phyloP scores from a whole-genome alignment of 1,284 basidiomycete species.

The Macrocybe sp. region DNA sequence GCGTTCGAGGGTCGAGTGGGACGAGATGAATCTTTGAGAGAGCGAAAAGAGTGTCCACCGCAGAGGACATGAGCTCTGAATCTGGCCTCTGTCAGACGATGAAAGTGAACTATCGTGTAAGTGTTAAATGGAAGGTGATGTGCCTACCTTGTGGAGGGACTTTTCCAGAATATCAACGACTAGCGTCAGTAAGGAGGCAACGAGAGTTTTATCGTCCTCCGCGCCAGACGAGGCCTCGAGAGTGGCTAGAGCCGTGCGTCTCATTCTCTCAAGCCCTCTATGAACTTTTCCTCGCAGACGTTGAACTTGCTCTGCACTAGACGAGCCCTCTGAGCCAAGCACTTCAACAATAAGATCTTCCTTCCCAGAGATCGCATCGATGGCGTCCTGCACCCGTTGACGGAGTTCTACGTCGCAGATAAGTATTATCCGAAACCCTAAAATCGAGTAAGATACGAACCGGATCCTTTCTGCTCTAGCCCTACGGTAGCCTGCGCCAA shows the following conservation, averaged over 20 bases:
- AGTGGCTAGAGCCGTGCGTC: conserved; percentile 25
- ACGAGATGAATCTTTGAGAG: conserved; percentile 48
- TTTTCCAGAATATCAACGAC: conserved; percentile 25
- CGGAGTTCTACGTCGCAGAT: too few relatives aligned
- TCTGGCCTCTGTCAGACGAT: conserved; percentile 21
- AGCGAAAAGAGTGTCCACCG: conserved; percentile 57
- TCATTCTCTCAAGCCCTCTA: conserved; percentile 54
- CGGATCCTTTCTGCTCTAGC: conserved; percentile 13
- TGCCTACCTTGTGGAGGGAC: conserved; percentile 22
- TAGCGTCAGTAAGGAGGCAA: conserved; percentile 21
- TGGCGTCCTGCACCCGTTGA: not conserved
- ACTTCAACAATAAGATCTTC: conserved; percentile 6
- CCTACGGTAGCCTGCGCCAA: conserved; percentile 14
- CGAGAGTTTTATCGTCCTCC: conserved; percentile 1
- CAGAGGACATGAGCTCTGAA: conserved; percentile 38
- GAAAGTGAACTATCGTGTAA: not conserved
- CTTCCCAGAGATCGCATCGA: conserved; percentile 11
- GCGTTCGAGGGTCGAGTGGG: conserved; percentile 45
- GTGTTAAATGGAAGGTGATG: not conserved
- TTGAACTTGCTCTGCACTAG: not conserved
- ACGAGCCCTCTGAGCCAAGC: conserved; percentile 2
- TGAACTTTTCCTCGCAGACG: conserved; percentile 47
- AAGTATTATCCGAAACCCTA: too few relatives aligned
- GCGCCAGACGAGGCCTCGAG: conserved; percentile 2
- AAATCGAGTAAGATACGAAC: conserved; percentile 3